Conservation (phyloP, 805 yeast species). For the Teunomyces atbi region DNA sequence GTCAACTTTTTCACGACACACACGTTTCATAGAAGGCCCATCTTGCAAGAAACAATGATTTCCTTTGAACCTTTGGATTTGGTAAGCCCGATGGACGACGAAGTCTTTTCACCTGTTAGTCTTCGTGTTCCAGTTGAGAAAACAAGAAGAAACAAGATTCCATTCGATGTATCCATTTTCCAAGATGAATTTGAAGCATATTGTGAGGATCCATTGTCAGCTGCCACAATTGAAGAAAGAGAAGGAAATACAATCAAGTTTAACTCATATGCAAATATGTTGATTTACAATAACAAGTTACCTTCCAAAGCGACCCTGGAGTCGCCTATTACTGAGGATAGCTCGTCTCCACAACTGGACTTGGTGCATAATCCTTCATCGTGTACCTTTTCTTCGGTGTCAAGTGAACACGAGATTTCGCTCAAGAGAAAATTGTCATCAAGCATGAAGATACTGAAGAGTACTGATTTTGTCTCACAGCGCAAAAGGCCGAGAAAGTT, state of each 20-base stretch:
- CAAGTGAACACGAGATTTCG: not conserved
- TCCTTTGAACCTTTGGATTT: conserved; percentile 2
- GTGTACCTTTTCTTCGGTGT: not conserved
- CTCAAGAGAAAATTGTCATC: not conserved
- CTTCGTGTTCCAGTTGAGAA: not conserved
- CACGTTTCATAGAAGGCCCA: not conserved
- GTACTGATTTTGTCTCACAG: not conserved
- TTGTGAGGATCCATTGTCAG: not conserved
- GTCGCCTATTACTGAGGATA: not conserved
- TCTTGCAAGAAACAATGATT: not conserved
- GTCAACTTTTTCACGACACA: not conserved
- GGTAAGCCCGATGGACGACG: not conserved
- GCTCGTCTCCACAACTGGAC: not conserved
- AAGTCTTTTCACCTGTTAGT: not conserved
- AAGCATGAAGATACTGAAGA: not conserved
- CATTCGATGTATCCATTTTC: not conserved
- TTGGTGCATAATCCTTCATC: not conserved
- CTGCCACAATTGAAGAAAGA: not conserved
- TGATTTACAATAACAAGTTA: conserved; percentile 12
- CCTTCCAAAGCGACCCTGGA: conserved; percentile 2
- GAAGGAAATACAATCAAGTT: conserved; percentile 13
- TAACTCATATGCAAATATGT: conserved; percentile 14
- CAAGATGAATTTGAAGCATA: not conserved
- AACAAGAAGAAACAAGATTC: not conserved
- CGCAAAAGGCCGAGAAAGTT: not conserved